phyloP scores from a whole-genome alignment of 192 early-diverging fungal species.

The Gamsiella multidivaricata region DNA sequence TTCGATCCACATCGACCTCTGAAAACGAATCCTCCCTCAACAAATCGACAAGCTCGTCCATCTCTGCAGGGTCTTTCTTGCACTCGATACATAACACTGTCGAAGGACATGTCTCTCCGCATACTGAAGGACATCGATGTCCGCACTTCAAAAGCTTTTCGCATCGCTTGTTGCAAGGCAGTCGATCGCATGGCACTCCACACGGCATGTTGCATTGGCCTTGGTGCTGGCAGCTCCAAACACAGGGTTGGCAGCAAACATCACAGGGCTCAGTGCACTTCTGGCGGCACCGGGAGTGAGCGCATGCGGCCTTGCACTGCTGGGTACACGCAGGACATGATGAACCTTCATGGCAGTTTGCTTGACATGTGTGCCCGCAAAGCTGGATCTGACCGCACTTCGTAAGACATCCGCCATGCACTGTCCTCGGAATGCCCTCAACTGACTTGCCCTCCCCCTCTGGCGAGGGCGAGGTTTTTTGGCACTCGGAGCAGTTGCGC shows the following conservation, averaged over 20 bases:
- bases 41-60: conserved; percentile 39
- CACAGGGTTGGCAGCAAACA: conserved; percentile 59
- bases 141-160: conserved; percentile 55
- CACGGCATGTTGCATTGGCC: conserved; percentile 61
- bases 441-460: not conserved
- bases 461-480: not conserved
- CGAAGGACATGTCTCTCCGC: conserved; percentile 56
- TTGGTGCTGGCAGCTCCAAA: conserved; percentile 64
- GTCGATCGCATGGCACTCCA: conserved; percentile 65
- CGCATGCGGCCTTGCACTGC: conserved; percentile 28
- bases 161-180: conserved; percentile 68
- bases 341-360: conserved; percentile 18
- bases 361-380: conserved; percentile 44
- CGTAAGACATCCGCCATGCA: conserved; percentile 50
- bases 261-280: conserved; percentile 54
- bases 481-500: conserved; percentile 54
- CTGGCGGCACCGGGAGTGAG: conserved; percentile 52
- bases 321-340: conserved; percentile 58
- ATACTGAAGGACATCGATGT: conserved; percentile 60
- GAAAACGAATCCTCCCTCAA: conserved; percentile 37
- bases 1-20: conserved; percentile 57
- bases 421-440: conserved; percentile 5
- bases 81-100: conserved; percentile 49
- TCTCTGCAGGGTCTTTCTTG: conserved; percentile 28
- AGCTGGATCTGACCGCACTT: conserved; percentile 43